Percentiles rank a stretch among this genome's conserved stretches.
Evolutionary conservation across 1,139 yeast genomes (phyloP).

Genomic region (Yamadazyma trypodendri): DNA sequence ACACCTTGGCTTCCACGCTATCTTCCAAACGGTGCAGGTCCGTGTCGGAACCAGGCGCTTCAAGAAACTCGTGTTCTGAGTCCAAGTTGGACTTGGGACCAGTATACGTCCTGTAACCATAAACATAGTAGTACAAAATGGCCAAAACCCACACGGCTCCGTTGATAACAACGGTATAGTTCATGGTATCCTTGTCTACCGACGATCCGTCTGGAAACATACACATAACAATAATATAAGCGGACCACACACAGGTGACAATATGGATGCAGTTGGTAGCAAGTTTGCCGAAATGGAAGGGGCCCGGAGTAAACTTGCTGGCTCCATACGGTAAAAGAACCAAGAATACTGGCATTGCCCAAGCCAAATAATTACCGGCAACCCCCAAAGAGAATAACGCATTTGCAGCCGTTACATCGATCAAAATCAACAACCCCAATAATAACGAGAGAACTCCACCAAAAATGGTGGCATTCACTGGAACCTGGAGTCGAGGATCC

Average conservation of each 20-base stretch:
- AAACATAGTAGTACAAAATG: constrained; percentile 25
- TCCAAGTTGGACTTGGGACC: constrained; percentile 38
- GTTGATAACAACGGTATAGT: constrained; percentile 36
- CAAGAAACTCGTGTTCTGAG: background rate
- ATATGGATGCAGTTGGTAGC: constrained; percentile 36
- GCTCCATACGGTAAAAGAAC: constrained; percentile 42
- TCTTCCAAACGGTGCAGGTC: constrained; percentile 3
- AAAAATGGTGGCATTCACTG: constrained; percentile 57
- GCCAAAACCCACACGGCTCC: constrained; percentile 36
- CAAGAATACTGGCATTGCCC: constrained; percentile 42
- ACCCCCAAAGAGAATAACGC: constrained; percentile 54
- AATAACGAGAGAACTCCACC: constrained; percentile 47
- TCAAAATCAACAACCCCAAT: constrained; percentile 59
- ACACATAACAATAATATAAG: constrained; percentile 31
- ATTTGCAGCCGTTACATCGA: constrained; percentile 56
- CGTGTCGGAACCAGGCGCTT: background rate
- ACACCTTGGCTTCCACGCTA: background rate
- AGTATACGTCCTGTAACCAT: constrained; percentile 29
- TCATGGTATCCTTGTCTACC: constrained; percentile 33
- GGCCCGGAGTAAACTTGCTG: constrained; percentile 56
- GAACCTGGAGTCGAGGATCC: constrained; percentile 51
- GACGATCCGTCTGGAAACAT: constrained; percentile 37
- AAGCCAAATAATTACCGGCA: constrained; percentile 43
- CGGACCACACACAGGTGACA: constrained; percentile 27
- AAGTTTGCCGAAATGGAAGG: constrained; percentile 55